Evolutionary conservation across 176 grass and related monocot genomes (phyloP), one percentile per base, ranked within the genome.

Genomic region (Coix lacrymajobi): DNA sequence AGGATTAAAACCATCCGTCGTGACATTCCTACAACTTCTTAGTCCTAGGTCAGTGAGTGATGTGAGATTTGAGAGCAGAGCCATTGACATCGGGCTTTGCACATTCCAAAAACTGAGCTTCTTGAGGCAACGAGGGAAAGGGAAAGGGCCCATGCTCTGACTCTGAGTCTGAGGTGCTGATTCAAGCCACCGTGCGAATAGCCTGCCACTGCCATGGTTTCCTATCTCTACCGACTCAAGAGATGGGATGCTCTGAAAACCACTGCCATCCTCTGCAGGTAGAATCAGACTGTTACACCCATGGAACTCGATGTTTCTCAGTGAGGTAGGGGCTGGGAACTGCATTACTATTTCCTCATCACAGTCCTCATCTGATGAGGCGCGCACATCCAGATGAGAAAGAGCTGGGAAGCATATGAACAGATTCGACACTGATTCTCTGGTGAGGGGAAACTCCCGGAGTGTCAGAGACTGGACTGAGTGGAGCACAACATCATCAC

Each of bases 241-340:
- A 2, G 33, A 76, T 11, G 32, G 4, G 19, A 76, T 11, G 11
- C n/a, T 22, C 19, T 0, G 22, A 1, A 71, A 15, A 8, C 44
- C 28, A 5, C 32, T 51, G 24, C 22, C 73, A 26, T 38, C 73
- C 22, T 76, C 73, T 33, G 36, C 12, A 58, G 73, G 46, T 8
- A 78, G 38, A 63, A 63, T 10, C 38, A 77, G 56, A 11, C 7
- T 77, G 9, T 30, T 1, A 3, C 40, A 34, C 0, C 0, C 0
- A 0, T 0, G 0, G 0, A 75, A 1, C 1, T 0, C 0, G 8
- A 82, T 7, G 1, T 33, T 0, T 14, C 7, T 15, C 19, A 82
- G 79, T 41, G 79, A 81, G 19, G 20, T 56, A 40, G 48, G 72
- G 11, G 52, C n/a, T 2, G 68, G 80, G 0, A 72, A 24, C 0